phyloP scores from a whole-genome alignment of 257 asterid genomes.

The Linderniella brevidens region DNA sequence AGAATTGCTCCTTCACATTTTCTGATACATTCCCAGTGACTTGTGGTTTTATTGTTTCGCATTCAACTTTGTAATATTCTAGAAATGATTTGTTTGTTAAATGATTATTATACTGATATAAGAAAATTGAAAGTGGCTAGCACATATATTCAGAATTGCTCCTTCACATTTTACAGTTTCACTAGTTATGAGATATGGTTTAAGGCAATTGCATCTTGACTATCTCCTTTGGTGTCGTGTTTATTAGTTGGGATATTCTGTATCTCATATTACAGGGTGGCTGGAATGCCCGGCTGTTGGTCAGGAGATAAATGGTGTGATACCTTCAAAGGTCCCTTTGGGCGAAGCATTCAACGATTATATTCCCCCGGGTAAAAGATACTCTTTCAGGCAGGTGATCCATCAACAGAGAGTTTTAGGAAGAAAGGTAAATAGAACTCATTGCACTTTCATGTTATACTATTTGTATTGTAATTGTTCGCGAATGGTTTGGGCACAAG shows the following conservation, averaged over 20 bases:
- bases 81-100: no score
- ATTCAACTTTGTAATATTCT: no score
- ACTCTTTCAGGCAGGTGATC: slow-evolving; percentile 78
- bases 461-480: no score
- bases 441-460: no score
- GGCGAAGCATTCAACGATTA: slow-evolving; percentile 65
- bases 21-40: background rate
- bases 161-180: no score
- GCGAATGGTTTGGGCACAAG: no score
- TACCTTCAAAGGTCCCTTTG: slow-evolving; percentile 95
- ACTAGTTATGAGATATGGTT: no score
- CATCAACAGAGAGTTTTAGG: slow-evolving; percentile 62
- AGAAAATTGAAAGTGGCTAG: no score
- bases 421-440: slow-evolving; percentile 35
- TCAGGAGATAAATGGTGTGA: slow-evolving; percentile 49
- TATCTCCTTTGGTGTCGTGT: background rate
- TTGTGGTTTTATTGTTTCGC: no score
- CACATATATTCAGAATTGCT: no score
- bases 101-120: no score
- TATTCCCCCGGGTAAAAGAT: slow-evolving; percentile 78
- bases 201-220: background rate
- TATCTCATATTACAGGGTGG: slow-evolving; percentile 55
- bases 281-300: slow-evolving; percentile 82
- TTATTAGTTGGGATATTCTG: slow-evolving; percentile 4
- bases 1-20: background rate